Evolutionary conservation across 2,329 filamentous ascomycete species (phyloP).

Genomic region (Beauveria caledonica): DNA sequence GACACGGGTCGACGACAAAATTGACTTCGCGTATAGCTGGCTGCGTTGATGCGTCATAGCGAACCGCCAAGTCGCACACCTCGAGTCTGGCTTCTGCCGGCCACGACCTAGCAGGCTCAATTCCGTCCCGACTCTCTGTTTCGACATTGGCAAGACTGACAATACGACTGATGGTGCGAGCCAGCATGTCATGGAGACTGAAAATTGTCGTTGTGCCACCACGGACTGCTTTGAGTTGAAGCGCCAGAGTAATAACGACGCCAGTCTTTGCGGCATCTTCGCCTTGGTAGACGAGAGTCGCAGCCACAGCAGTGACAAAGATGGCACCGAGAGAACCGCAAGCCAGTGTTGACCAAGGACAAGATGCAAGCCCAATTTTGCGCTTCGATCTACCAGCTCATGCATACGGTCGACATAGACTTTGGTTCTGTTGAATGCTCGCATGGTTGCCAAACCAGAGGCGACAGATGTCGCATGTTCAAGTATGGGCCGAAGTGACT

Average conservation of each 20-base stretch:
- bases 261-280: slow-evolving; percentile 6
- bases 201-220: background rate
- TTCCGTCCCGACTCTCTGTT: slow-evolving; percentile 3
- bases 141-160: background rate
- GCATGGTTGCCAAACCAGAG: slow-evolving; percentile 9
- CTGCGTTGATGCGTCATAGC: background rate
- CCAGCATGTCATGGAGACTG: background rate
- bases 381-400: background rate
- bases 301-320: slow-evolving; percentile 6
- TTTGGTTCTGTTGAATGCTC: slow-evolving; percentile 8
- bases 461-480: slow-evolving; percentile 2
- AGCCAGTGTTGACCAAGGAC: slow-evolving; percentile 4
- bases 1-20: background rate
- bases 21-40: background rate
- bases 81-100: background rate
- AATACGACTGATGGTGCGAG: background rate
- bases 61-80: background rate
- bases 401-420: slow-evolving; percentile 5
- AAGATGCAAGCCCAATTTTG: slow-evolving; percentile 9
- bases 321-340: background rate
- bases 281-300: background rate
- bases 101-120: background rate
- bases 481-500: background rate
- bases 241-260: slow-evolving; percentile 6
- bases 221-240: slow-evolving; percentile 4